These are phyloP conservation scores for Quercus engelmannii DNA, from an alignment of 306 rosid species.

Conservation along the genomic window DNA sequence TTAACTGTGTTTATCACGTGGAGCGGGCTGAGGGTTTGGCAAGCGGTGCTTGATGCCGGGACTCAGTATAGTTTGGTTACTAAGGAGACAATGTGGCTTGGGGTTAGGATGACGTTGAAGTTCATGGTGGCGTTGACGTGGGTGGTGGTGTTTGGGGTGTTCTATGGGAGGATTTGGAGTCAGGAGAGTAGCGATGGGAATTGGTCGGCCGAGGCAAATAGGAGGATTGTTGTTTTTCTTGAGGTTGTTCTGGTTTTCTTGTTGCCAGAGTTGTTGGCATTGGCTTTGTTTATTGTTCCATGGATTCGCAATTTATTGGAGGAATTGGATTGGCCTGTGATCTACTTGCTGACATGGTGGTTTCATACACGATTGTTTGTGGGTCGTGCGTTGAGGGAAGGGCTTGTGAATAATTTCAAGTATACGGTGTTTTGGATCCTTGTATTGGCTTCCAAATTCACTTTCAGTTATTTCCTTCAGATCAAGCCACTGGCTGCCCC, in stretches of 20 bases:
- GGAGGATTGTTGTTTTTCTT: constrained; percentile 55
- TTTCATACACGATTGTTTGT: constrained; percentile 78
- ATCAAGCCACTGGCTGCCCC: constrained; percentile 83
- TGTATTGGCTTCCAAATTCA: constrained; percentile 71
- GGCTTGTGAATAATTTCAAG: constrained; percentile 64
- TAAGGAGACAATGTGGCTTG: constrained; percentile 65
- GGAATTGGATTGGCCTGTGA: constrained; percentile 51
- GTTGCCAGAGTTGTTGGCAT: constrained; percentile 64
- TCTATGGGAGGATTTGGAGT: constrained; percentile 72
- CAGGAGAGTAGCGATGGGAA: constrained; percentile 49
- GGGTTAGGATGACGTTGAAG: constrained; percentile 84
- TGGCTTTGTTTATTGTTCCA: constrained; percentile 65
- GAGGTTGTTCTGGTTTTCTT: constrained; percentile 56
- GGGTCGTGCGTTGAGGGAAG: constrained; percentile 89
- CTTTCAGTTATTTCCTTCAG: constrained; percentile 86
- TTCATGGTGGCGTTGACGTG: constrained; percentile 59
- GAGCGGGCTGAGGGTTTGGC: constrained; percentile 69
- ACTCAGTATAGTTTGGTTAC: constrained; percentile 92
- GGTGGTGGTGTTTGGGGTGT: constrained; percentile 68
- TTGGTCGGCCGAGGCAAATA: constrained; percentile 70
- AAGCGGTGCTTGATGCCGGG: constrained; percentile 89
- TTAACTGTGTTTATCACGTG: constrained; percentile 83
- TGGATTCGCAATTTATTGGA: constrained; percentile 73
- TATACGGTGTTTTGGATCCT: constrained; percentile 68
- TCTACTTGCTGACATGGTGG: constrained; percentile 87